Evolutionary conservation across 2,329 filamentous ascomycete genomes (phyloP).

Genomic region (Tothia fuscella): DNA sequence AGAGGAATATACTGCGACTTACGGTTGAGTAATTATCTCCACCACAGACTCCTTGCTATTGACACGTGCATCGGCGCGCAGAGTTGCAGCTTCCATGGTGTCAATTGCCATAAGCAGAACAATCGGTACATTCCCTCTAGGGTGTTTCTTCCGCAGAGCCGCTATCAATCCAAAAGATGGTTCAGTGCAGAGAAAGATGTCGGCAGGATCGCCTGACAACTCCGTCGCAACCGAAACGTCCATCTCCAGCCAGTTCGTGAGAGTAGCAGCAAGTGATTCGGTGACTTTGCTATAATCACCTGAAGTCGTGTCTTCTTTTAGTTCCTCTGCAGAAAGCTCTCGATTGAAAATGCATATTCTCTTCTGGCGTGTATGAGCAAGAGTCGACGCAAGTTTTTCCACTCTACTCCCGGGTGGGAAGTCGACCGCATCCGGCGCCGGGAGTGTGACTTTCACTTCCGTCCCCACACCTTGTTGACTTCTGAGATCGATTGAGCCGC

Average conservation of each 20-base stretch:
- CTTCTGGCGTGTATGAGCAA: too few relatives aligned
- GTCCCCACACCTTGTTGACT: slow-evolving; percentile 25
- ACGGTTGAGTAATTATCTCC: slow-evolving; percentile 5
- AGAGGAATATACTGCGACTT: neutral
- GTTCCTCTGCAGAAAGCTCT: neutral
- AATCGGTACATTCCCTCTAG: slow-evolving; percentile 15
- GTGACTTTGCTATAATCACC: neutral
- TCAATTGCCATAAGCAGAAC: slow-evolving; percentile 24
- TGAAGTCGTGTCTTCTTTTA: neutral
- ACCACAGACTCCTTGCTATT: slow-evolving; percentile 16
- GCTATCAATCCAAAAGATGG: slow-evolving; percentile 21
- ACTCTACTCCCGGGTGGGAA: neutral
- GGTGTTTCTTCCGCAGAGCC: slow-evolving; percentile 15
- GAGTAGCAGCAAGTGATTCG: neutral
- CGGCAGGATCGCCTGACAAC: slow-evolving; percentile 8
- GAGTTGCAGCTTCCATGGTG: slow-evolving; percentile 21
- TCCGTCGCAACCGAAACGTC: neutral
- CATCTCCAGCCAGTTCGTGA: neutral
- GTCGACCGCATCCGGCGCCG: neutral
- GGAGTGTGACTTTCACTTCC: slow-evolving; percentile 22
- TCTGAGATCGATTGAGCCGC: slow-evolving; percentile 25
- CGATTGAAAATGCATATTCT: neutral
- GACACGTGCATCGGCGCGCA: slow-evolving; percentile 22
- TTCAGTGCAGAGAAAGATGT: slow-evolving; percentile 24
- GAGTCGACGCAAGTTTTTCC: too few relatives aligned